phyloP scores from a whole-genome alignment of 139 green algal genomes.

The Tetradesmus lagerheimii region DNA sequence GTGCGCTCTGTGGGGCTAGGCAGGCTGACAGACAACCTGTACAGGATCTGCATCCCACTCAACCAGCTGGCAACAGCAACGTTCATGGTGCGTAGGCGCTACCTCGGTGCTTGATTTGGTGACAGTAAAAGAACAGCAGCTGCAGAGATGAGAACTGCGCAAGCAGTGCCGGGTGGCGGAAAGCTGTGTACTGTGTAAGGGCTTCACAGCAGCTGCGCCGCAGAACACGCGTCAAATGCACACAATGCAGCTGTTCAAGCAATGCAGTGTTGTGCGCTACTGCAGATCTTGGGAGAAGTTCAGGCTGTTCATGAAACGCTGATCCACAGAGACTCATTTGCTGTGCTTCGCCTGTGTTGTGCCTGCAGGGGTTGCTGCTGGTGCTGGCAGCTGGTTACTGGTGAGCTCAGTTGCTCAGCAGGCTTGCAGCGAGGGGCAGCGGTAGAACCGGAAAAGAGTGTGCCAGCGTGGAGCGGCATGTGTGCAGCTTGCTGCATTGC shows the following conservation, averaged over 20 bases:
- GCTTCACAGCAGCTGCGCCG: no score
- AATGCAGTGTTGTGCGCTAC: no score
- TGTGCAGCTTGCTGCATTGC: no score
- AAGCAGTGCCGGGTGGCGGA: no score
- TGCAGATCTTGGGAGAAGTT: no score
- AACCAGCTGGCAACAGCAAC: conserved; percentile 6
- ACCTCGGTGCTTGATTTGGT: background rate
- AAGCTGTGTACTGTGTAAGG: no score
- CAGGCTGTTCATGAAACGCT: no score
- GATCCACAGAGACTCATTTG: background rate
- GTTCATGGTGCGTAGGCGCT: conserved; percentile 22
- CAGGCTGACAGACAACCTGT: background rate
- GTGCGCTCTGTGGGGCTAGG: conserved; percentile 4
- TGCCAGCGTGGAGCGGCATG: no score
- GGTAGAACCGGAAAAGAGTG: no score
- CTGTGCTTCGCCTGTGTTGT: background rate
- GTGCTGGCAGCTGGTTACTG: conserved; percentile 54
- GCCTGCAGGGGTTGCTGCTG: conserved; percentile 51
- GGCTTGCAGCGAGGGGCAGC: background rate
- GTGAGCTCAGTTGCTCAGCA: background rate
- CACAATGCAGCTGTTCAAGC: background rate
- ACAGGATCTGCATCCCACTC: conserved; percentile 35
- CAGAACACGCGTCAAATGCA: background rate
- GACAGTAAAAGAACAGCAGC: background rate
- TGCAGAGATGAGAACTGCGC: no score